Evolutionary conservation across 2,329 filamentous ascomycete genomes (phyloP), one percentile per base, ranked within the genome.

Genomic region (Fusarium torulosum): DNA sequence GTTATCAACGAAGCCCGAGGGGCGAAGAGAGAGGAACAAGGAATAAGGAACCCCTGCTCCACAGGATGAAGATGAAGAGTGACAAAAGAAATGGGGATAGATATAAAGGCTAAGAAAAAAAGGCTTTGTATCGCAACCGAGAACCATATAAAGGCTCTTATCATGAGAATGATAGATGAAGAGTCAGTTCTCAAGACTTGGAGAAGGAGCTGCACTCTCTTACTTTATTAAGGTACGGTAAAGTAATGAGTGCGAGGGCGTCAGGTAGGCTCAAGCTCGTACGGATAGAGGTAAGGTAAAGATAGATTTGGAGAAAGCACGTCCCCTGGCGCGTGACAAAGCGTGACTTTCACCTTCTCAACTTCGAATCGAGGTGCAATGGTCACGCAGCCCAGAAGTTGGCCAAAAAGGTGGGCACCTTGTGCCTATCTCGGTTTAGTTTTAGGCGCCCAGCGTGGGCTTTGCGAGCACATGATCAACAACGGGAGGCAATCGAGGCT

Each of bases 381-480:
- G 66, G 66, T 68, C 66, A 68, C 66, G 60, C 65, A 54, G 60
- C 51, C 7, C 60, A 59, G 33, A 66, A 53, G 66, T 66, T 67
- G 65, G 46, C 49, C 63, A 70, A 46, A 63, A 63, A 47, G 63
- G 67, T 70, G 59, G 60, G 50, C 59, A 67, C 67, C 51, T 43
- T 66, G 17, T 43, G 43, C 56, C 52, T 56, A 53, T 62, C 44
- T 40, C 31, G 53, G 65, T 41, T 53, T 67, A 67, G 65, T 31
- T 46, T 54, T 25, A 58, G 56, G 56, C 56, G 53, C 53, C 59
- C 63, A 64, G 49, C 59, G 65, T 50, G 59, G 62, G 57, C 54
- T 67, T 43, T 53, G 52, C 21, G 68, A 62, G 68, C 69, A 71
- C 69, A 71, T 71, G 69, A 71, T 70, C 67, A 70, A 67, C 44